A percentile compares a stretch with the other conserved stretches of the same genome.
Evolutionary conservation across 306 rosid species (phyloP).

Genomic region (Corylus heterophylla): DNA sequence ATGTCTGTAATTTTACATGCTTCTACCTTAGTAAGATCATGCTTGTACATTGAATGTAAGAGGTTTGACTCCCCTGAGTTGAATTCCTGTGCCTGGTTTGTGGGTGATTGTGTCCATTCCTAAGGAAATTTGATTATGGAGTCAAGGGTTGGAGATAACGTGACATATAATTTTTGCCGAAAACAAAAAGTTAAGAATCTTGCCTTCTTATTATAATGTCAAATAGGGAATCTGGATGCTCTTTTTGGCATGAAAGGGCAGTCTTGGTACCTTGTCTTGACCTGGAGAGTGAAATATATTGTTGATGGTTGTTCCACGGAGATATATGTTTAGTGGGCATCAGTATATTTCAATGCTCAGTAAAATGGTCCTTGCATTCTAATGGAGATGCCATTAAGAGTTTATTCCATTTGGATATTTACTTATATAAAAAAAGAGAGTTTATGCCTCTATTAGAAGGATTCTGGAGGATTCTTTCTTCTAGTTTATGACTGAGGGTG

Average conservation of each 20-base stretch:
- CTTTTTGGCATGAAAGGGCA: neutral
- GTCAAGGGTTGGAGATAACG: neutral
- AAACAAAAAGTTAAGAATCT: neutral
- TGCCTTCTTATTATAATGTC: neutral
- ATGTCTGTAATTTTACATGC: neutral
- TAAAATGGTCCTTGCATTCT: neutral
- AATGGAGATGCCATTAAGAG: constrained; percentile 5
- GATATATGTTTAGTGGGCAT: neutral
- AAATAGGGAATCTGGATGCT: neutral
- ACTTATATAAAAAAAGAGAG: neutral
- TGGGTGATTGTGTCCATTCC: neutral
- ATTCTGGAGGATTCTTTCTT: neutral
- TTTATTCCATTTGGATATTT: too few species aligned
- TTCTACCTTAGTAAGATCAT: neutral
- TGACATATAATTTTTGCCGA: neutral
- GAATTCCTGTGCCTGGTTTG: neutral
- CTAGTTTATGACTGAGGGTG: neutral
- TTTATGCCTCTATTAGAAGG: neutral
- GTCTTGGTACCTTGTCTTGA: neutral
- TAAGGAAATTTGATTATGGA: neutral
- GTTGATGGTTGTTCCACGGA: neutral
- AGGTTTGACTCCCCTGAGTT: neutral
- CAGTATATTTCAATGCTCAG: neutral
- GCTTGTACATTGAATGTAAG: neutral
- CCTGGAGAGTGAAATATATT: neutral